These are phyloP conservation scores for Sugiyamaella sp. DNA, from an alignment of 1,139 yeast genomes.

Conservation along the genomic window DNA sequence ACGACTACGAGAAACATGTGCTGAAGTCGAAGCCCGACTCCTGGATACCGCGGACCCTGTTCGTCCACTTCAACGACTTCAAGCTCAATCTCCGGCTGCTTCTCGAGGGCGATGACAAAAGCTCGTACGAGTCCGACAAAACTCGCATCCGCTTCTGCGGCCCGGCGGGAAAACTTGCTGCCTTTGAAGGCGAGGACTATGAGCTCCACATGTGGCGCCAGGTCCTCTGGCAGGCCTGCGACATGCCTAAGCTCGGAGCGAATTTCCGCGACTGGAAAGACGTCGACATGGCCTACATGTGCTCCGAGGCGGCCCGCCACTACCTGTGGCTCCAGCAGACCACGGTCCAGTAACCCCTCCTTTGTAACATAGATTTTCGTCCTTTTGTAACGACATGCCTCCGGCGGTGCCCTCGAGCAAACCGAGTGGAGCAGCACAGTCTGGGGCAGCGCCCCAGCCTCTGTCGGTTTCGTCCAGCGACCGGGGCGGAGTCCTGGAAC, in stretches of 20 bases:
- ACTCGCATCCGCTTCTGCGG: constrained; percentile 57
- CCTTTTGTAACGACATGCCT: neutral
- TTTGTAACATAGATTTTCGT: too few relatives aligned
- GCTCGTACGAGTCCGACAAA: constrained; percentile 47
- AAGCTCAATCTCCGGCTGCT: constrained; percentile 56
- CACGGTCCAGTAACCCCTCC: too few relatives aligned
- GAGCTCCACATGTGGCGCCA: constrained; percentile 64
- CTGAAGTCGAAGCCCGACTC: constrained; percentile 38
- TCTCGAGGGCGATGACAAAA: constrained; percentile 25
- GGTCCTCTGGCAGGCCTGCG: constrained; percentile 61
- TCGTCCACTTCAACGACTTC: constrained; percentile 67
- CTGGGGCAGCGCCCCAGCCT: neutral
- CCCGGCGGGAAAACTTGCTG: constrained; percentile 47
- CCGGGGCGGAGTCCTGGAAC: too few relatives aligned
- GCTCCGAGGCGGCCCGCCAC: constrained; percentile 37
- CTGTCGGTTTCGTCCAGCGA: neutral
- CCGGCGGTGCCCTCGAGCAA: too few relatives aligned
- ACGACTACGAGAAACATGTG: constrained; percentile 48
- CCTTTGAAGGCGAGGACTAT: constrained; percentile 50
- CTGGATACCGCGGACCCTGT: constrained; percentile 37
- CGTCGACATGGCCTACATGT: constrained; percentile 45
- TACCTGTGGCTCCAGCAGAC: constrained; percentile 37
- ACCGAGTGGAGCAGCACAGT: too few relatives aligned
- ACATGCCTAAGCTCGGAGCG: constrained; percentile 42
- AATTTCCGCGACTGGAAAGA: constrained; percentile 51